phyloP scores from a whole-genome alignment of 1,284 basidiomycete species.

The Tilletia horrida region DNA sequence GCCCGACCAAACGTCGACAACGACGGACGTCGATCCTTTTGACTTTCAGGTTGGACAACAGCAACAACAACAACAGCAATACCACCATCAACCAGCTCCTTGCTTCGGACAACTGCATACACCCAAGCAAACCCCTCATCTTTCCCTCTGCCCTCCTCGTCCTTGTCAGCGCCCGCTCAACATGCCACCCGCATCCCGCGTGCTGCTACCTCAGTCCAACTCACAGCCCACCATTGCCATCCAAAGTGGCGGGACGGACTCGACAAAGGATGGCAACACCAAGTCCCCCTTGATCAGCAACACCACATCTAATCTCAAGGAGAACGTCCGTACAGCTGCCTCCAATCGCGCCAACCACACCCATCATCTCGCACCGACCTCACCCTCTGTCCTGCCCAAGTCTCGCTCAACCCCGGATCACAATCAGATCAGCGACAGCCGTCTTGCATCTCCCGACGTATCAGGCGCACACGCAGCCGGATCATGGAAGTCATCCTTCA shows the following conservation, averaged over 20 bases:
- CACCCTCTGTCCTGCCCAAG: background rate
- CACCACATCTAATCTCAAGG: background rate
- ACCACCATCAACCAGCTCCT: no score
- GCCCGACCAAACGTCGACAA: no score
- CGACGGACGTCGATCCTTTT: no score
- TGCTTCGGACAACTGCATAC: no score
- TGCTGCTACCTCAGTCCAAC: conserved; percentile 10
- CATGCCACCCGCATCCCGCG: conserved; percentile 12
- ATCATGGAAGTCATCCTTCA: conserved; percentile 15
- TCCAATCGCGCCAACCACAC: background rate
- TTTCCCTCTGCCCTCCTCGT: no score
- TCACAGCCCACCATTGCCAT: conserved; percentile 10
- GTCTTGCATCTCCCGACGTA: background rate
- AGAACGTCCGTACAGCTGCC: background rate
- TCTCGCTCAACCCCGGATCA: background rate
- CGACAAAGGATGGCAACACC: background rate
- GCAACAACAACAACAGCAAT: no score
- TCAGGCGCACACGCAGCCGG: background rate
- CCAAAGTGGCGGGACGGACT: background rate
- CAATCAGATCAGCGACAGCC: background rate
- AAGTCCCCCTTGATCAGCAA: background rate
- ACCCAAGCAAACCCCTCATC: no score
- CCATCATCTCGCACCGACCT: background rate
- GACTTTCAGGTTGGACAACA: no score
- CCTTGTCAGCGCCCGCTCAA: background rate